phyloP scores from a whole-genome alignment of 2,329 filamentous ascomycete genomes.

The Pseudovirgaria hyperparasitica region DNA sequence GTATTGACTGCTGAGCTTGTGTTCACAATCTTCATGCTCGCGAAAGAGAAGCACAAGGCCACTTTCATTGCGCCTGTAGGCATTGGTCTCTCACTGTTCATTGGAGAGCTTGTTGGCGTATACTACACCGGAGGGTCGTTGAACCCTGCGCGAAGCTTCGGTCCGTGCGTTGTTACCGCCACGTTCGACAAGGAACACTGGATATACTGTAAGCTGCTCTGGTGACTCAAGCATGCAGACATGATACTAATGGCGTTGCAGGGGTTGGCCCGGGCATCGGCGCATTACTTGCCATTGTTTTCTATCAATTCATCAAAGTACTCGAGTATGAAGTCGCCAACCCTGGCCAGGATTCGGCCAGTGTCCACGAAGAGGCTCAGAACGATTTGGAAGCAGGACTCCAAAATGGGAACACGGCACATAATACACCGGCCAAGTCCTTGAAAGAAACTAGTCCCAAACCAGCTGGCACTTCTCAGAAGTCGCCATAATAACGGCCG shows the following conservation, averaged over 20 bases:
- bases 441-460: too few relatives aligned
- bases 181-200: slow-evolving; percentile 35
- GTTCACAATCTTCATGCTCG: slow-evolving; percentile 16
- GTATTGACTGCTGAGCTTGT: slow-evolving; percentile 14
- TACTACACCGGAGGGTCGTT: slow-evolving; percentile 36
- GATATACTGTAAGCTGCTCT: too few relatives aligned
- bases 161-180: slow-evolving; percentile 32
- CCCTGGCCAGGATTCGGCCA: slow-evolving; percentile 20
- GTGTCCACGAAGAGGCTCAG: too few relatives aligned
- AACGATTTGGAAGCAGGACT: too few relatives aligned
- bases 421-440: too few relatives aligned
- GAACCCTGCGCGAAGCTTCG: slow-evolving; percentile 36
- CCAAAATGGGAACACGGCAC: too few relatives aligned
- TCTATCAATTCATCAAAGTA: slow-evolving; percentile 36
- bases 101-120: slow-evolving; percentile 16
- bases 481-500: too few relatives aligned
- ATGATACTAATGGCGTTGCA: too few relatives aligned
- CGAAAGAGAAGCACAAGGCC: slow-evolving; percentile 18
- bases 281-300: slow-evolving; percentile 33
- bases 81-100: slow-evolving; percentile 12
- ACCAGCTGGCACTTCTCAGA: too few relatives aligned
- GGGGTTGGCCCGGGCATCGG: slow-evolving; percentile 34
- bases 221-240: too few relatives aligned
- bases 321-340: slow-evolving; percentile 25
- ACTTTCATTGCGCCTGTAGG: slow-evolving; percentile 13